phyloP scores from a whole-genome alignment of 306 rosid genomes.

The Castanea sativa region DNA sequence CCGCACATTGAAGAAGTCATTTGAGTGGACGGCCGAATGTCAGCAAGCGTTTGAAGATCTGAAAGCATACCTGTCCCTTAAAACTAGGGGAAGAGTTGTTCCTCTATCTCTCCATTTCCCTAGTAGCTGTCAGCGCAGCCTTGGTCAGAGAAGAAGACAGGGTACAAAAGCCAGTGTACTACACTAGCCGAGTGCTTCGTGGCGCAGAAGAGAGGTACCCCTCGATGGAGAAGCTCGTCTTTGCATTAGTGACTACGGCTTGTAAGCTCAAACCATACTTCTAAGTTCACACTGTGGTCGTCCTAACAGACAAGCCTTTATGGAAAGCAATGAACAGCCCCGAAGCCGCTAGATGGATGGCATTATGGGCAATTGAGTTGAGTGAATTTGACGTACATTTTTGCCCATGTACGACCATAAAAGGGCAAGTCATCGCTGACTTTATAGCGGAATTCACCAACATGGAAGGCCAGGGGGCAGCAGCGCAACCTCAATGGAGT shows the following conservation, averaged over 20 bases:
- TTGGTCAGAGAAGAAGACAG: too few relatives aligned
- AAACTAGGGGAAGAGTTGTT: fast-evolving
- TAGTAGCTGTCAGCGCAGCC: fast-evolving
- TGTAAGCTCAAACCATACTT: too few relatives aligned
- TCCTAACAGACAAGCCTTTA: fast-evolving
- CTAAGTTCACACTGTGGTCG: fast-evolving
- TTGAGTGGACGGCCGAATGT: fast-evolving
- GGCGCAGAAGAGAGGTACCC: too few relatives aligned
- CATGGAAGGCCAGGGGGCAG: fast-evolving
- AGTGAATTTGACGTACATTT: fast-evolving
- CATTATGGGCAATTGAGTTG: fast-evolving
- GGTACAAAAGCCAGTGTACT: fast-evolving
- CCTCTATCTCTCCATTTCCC: too few relatives aligned
- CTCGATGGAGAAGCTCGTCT: too few relatives aligned
- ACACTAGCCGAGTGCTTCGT: fast-evolving
- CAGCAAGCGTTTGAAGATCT: fast-evolving
- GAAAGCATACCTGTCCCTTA: too few relatives aligned
- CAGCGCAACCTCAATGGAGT: fast-evolving
- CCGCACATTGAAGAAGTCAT: fast-evolving
- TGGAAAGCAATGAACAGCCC: fast-evolving
- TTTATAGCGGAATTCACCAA: too few relatives aligned
- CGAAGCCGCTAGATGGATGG: fast-evolving
- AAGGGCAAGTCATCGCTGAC: fast-evolving
- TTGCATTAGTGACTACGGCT: fast-evolving
- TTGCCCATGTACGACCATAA: fast-evolving